Percentiles rank a stretch among this genome's conserved stretches.
These are phyloP conservation scores for Oenanthe javanica DNA, from an alignment of 140 eudicot genomes.

Conservation along the genomic window DNA sequence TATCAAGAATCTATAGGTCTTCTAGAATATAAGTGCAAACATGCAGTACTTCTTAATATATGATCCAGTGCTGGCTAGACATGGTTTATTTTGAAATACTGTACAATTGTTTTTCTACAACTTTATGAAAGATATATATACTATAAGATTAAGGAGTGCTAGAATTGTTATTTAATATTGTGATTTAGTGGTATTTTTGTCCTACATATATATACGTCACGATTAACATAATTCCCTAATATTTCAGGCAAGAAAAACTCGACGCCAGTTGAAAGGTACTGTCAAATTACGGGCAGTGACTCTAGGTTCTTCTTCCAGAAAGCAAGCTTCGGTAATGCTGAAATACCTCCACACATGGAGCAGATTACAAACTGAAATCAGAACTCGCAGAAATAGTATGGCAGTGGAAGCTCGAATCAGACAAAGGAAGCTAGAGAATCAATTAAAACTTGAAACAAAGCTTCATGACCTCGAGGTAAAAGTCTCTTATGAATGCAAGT, in stretches of 20 bases:
- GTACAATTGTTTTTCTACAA: not conserved
- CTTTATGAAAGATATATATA: not conserved
- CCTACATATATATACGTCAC: not conserved
- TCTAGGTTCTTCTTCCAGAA: slow-evolving; percentile 45
- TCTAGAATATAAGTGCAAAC: not conserved
- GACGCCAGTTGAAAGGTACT: slow-evolving; percentile 40
- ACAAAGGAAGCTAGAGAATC: slow-evolving; percentile 81
- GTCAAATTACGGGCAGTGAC: slow-evolving; percentile 48
- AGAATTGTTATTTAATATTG: not conserved
- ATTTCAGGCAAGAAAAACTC: slow-evolving; percentile 61
- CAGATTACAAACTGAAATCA: slow-evolving; percentile 61
- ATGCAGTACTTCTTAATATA: not conserved
- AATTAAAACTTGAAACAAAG: slow-evolving; percentile 71
- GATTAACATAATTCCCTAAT: not conserved
- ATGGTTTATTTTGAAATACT: not conserved
- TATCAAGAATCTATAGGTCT: not conserved
- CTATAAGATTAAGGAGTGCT: not conserved
- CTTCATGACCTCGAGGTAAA: slow-evolving; percentile 62
- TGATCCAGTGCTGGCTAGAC: not conserved
- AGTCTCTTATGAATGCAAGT: not conserved
- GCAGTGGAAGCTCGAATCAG: slow-evolving; percentile 59
- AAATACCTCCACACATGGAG: slow-evolving; percentile 78
- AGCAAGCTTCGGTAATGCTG: slow-evolving; percentile 59
- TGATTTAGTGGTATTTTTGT: not conserved
- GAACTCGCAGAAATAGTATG: slow-evolving; percentile 60